These are phyloP conservation scores for Colletotrichum tanaceti DNA, from an alignment of 2,329 filamentous ascomycete genomes.

Conservation along the genomic window DNA sequence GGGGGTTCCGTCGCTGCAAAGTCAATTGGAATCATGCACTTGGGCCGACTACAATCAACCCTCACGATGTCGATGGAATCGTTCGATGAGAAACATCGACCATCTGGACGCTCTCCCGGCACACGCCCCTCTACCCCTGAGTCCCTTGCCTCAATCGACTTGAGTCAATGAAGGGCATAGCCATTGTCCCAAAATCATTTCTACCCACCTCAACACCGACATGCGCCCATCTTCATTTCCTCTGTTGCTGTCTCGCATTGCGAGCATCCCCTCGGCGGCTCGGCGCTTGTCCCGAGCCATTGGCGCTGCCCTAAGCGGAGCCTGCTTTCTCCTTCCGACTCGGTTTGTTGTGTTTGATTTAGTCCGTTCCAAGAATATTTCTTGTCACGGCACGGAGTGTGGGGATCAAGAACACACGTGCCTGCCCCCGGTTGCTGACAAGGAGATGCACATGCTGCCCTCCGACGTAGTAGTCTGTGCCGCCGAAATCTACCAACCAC, in stretches of 20 bases:
- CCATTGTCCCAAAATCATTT: neutral
- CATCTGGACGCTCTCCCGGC: neutral
- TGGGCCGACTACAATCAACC: neutral
- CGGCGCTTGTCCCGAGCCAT: slow-evolving; percentile 21
- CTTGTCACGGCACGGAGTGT: slow-evolving; percentile 1
- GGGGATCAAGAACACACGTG: slow-evolving; percentile 24
- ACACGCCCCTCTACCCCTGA: slow-evolving; percentile 4
- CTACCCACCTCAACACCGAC: neutral
- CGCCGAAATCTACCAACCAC: slow-evolving; percentile 24
- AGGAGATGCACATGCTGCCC: slow-evolving; percentile 17
- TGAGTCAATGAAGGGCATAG: neutral
- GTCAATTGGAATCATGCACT: slow-evolving; percentile 2
- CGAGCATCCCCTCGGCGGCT: slow-evolving; percentile 22
- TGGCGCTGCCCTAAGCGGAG: neutral
- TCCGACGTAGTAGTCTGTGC: slow-evolving; percentile 28
- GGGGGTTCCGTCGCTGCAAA: slow-evolving; percentile 7
- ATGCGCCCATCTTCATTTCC: slow-evolving; percentile 27
- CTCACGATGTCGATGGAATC: slow-evolving; percentile 6
- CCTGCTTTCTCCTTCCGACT: neutral
- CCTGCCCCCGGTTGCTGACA: slow-evolving; percentile 13
- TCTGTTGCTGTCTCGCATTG: slow-evolving; percentile 9
- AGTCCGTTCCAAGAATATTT: neutral
- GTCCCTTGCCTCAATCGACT: neutral
- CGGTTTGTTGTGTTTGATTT: neutral
- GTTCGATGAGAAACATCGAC: neutral